These are phyloP conservation scores for Euphorbia tirucalli DNA, from an alignment of 345 rosid species.

Conservation along the genomic window DNA sequence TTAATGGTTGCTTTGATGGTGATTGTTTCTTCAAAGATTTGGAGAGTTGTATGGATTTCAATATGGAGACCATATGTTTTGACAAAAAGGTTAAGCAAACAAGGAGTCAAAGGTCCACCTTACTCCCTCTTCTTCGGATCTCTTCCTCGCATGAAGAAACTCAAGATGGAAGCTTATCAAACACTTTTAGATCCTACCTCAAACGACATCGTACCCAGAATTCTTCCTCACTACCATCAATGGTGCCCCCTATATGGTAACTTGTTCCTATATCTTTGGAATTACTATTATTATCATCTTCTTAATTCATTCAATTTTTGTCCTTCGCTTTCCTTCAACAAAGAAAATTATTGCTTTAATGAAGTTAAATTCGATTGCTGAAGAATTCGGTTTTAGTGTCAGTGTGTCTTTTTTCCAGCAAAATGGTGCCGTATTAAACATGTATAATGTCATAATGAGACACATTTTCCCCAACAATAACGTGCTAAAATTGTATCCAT, in stretches of 20 bases:
- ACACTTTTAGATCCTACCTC: constrained; percentile 21
- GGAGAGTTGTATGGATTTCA: constrained; percentile 9
- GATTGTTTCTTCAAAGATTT: constrained; percentile 13
- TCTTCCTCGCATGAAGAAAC: constrained; percentile 18
- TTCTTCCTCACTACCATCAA: constrained; percentile 30
- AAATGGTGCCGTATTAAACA: too few relatives aligned
- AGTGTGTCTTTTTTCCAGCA: too few relatives aligned
- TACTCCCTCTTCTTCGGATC: constrained; percentile 30
- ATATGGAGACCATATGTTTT: constrained; percentile 33
- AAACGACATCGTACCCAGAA: constrained; percentile 24
- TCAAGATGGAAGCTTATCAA: constrained; percentile 18
- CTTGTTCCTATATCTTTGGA: too few relatives aligned
- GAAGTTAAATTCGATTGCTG: too few relatives aligned
- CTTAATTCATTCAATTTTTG: too few relatives aligned
- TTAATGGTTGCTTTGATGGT: background rate
- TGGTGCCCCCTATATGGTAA: constrained; percentile 30
- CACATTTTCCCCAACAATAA: too few relatives aligned
- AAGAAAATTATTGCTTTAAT: too few relatives aligned
- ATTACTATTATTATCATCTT: too few relatives aligned
- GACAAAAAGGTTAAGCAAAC: constrained; percentile 21
- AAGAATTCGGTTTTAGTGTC: too few relatives aligned
- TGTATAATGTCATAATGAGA: background rate
- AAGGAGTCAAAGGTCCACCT: constrained; percentile 36
- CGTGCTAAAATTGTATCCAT: too few relatives aligned
- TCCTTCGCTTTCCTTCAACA: too few relatives aligned